A percentile compares a stretch with the other conserved stretches of the same genome.
phyloP scores from a whole-genome alignment of 768 basidiomycete species.

The Serendipita sp. region DNA sequence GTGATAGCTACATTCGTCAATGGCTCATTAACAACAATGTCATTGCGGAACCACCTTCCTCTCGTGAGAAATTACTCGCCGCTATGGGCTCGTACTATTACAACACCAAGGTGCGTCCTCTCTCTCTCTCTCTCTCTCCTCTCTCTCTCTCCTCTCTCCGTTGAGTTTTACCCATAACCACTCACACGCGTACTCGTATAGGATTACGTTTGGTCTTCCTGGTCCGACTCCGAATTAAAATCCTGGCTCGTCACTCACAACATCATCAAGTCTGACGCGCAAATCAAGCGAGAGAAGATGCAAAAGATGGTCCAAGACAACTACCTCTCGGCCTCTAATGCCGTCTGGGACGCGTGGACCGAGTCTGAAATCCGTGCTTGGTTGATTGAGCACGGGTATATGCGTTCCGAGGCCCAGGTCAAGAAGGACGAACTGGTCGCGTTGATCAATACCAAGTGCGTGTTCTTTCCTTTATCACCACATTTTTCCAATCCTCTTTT shows the following conservation, averaged over 20 bases:
- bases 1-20: slow-evolving; percentile 55
- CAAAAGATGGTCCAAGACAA: slow-evolving; percentile 59
- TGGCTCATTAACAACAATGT: slow-evolving; percentile 10
- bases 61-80: slow-evolving; percentile 3
- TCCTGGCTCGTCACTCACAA: slow-evolving; percentile 63
- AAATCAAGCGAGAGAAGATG: slow-evolving; percentile 59
- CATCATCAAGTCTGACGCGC: slow-evolving; percentile 53
- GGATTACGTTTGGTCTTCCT: slow-evolving; percentile 42
- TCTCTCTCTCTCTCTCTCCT: not conserved
- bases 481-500: not conserved
- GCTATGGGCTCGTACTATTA: slow-evolving; percentile 14
- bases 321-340: slow-evolving; percentile 39
- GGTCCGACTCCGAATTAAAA: slow-evolving; percentile 66
- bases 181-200: slow-evolving; percentile 5
- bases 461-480: not conserved
- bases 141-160: not conserved
- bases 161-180: slow-evolving; percentile 13
- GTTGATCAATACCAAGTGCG: slow-evolving; percentile 54
- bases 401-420: slow-evolving; percentile 37
- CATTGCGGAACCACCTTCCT: not conserved
- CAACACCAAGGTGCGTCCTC: slow-evolving; percentile 12
- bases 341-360: slow-evolving; percentile 50
- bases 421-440: slow-evolving; percentile 62
- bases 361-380: slow-evolving; percentile 56
- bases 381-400: slow-evolving; percentile 57